Percentiles rank a stretch among this genome's conserved stretches.
Conservation (phyloP, 305 asterid species). For the Striga hermonthica region DNA sequence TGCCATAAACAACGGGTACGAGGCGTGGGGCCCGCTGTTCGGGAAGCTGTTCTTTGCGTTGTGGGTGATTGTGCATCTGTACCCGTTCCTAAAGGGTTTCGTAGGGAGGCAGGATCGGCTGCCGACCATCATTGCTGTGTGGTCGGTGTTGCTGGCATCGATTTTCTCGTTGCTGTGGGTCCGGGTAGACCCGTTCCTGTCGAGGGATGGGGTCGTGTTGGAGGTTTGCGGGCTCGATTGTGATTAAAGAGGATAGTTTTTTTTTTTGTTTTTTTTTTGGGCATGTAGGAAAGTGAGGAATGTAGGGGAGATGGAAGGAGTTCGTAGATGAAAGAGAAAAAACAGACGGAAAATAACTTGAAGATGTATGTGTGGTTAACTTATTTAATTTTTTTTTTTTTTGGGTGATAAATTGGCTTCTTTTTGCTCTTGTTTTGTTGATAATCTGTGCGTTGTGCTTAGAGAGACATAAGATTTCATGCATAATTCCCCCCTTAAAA, state of each 20-base stretch:
- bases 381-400: no score
- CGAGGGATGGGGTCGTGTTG: slow-evolving; percentile 41
- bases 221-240: slow-evolving; percentile 64
- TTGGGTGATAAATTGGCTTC: no score
- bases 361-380: no score
- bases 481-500: no score
- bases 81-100: slow-evolving; percentile 63
- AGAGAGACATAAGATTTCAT: no score
- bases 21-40: slow-evolving; percentile 52
- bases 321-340: background rate
- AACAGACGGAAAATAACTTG: background rate
- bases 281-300: background rate
- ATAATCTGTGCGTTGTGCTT: no score
- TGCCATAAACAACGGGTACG: slow-evolving; percentile 50
- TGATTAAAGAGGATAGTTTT: slow-evolving; percentile 27
- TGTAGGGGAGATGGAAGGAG: no score
- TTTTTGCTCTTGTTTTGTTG: no score
- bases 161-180: slow-evolving; percentile 56
- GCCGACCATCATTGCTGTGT: slow-evolving; percentile 49
- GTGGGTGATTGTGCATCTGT: slow-evolving; percentile 58
- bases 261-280: background rate
- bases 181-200: slow-evolving; percentile 47
- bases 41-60: slow-evolving; percentile 52
- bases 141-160: slow-evolving; percentile 60
- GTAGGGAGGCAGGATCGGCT: slow-evolving; percentile 49